Base-by-base conservation (phyloP, 1,284 basidiomycete genomes). In the Takashimella koratensis region DNA sequence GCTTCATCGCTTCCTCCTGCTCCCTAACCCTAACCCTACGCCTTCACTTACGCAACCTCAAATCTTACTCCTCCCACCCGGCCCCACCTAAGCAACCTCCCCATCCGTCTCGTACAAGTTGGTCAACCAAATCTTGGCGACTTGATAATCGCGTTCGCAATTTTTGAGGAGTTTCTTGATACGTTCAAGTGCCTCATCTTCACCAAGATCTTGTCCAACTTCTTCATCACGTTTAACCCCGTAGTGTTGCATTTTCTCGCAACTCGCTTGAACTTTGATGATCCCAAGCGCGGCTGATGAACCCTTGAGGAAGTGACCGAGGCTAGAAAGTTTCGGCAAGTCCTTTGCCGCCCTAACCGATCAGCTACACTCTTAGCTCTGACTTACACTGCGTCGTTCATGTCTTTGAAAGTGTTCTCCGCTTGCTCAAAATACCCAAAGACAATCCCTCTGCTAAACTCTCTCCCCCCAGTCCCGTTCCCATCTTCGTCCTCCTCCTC, bases 251-350 rank as follows among this genome's bases (percentile, higher is more conserved):
- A 95, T 93, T 75, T 83, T 83, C 75, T 91, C 90, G 77, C 92
- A 95, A 44, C 86, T 84, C 24, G 79, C 81, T 70, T 90, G 85
- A 52, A 97, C 90, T 65, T 83, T 84, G 60, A 80, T 79, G 41
- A 93, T 83, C 36, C 92, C 92, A 43, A 96, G 81, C 1, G 93
- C 90, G 13, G 92, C 92, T 26, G 90, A 93, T 2, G 91, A 94
- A 47, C 92, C 93, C 75, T 96, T 97, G 70, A 97, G 84, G 75
- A 90, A 97, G 75, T 97, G 93, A 0, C 92, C 93, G 11, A 90
- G 80, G 16, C 80, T 79, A 3, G 88, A 87, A 13, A 96, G 82
- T 61, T 84, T 76, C 6, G 67, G 63, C 13, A 93, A 80, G 62
- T 90, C 80, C 58, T 84, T 79, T 22, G 67, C 72, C 42, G 69